phyloP scores from a whole-genome alignment of 1,284 basidiomycete species.

The Cutaneotrichosporon arboriforme region DNA sequence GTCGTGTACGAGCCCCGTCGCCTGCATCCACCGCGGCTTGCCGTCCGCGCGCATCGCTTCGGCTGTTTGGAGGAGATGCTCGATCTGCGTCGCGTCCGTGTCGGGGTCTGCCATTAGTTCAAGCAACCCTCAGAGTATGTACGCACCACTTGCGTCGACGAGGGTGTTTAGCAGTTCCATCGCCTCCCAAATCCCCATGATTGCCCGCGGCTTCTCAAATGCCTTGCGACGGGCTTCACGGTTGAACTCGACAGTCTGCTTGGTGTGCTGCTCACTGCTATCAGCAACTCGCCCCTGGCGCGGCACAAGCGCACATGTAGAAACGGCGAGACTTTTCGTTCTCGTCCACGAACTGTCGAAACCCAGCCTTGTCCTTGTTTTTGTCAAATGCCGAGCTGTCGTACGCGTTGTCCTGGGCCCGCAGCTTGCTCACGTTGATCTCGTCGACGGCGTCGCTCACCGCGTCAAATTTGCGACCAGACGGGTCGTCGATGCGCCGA shows the following conservation, averaged over 20 bases:
- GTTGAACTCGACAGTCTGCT: conserved; percentile 82
- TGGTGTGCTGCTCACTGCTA: conserved; percentile 70
- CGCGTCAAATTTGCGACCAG: conserved; percentile 52
- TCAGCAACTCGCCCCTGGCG: not conserved
- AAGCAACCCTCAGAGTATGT: not conserved
- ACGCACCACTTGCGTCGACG: conserved; percentile 53
- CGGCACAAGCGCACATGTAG: conserved; percentile 48
- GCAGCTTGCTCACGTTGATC: conserved; percentile 43
- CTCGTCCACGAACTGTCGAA: conserved; percentile 54
- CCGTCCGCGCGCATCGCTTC: conserved; percentile 84
- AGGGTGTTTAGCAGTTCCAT: conserved; percentile 84
- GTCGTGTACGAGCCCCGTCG: conserved; percentile 76
- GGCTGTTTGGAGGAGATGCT: conserved; percentile 84
- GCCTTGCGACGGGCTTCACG: conserved; percentile 55
- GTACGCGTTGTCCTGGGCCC: conserved; percentile 47
- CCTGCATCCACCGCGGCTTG: conserved; percentile 68
- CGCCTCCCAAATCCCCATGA: conserved; percentile 70
- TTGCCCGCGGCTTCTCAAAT: conserved; percentile 31
- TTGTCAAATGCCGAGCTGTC: conserved; percentile 64
- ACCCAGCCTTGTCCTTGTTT: conserved; percentile 65
- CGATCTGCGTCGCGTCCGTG: conserved; percentile 67
- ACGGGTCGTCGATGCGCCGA: not conserved
- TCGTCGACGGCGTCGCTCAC: conserved; percentile 68
- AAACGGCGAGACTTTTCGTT: conserved; percentile 81
- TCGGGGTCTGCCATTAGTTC: conserved; percentile 52